Conservation (phyloP, 129 eudicot species). For the Helianthus annuus region HanXRQr2.0-SUNRISE NC_035446.2:92144591-92145090, state of each 20-base stretch:
- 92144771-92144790: constrained; percentile 1
- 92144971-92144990: constrained; percentile 84
- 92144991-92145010: constrained; percentile 93
- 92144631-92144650: too few species aligned
- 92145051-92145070: constrained; percentile 96
- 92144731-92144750: not conserved
- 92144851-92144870: constrained; percentile 89
- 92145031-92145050: constrained; percentile 93
- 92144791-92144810: constrained; percentile 87
- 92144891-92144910: constrained; percentile 90
- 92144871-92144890: constrained; percentile 84
- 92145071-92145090: constrained; percentile 87
- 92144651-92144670: too few species aligned
- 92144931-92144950: constrained; percentile 80
- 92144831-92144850: constrained; percentile 85
- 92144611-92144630: too few species aligned
- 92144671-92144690: not conserved
- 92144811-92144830: constrained; percentile 98
- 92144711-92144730: not conserved
- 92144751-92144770: not conserved
- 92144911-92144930: constrained; percentile 87
- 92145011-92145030: constrained; percentile 94
- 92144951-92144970: constrained; percentile 82
- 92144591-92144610: too few species aligned
- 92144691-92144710: not conserved